Evolutionary conservation across 2,329 filamentous ascomycete species (phyloP), one percentile per base, ranked within the genome.

Genomic region (Beauveria brongniartii): DNA sequence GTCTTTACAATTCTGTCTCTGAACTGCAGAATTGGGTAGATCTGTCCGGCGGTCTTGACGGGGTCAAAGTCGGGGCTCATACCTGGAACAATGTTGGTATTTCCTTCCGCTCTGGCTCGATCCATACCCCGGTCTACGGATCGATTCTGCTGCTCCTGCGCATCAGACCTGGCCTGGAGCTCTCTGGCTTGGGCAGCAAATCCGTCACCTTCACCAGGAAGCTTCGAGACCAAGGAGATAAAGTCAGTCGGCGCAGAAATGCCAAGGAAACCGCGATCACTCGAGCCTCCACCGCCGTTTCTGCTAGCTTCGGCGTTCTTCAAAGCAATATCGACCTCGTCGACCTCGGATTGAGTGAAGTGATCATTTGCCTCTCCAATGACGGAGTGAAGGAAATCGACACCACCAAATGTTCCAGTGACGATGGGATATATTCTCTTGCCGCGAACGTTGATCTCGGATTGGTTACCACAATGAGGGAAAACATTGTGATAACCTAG

Each of bases 1-100:
- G 87, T 84, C 67, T 91, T 91, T 55, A 97, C 92, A 59, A 99
- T 92, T 69, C 89, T 94, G 78, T 99, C 94, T 63, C 93, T 85
- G 79, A 97, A 99, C 63, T 90, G 83, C 0, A 99, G 82, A 63
- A 99, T 96, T 1, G 94, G 94, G 69, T 97, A 97, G 65, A 99
- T 97, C 75, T 95, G 86, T 44, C 82, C 79, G 16, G 88, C 82
- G 0, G 87, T 88, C 73, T 91, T 87, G 67, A 90, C 83, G 0
- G 90, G 88, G 68, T 97, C 92, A 63, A 95, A 90, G 69, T 82
- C 79, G 16, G 84, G 79, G 68, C 85, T 88, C 80, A 92, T 90
- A 6, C 89, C 91, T 22, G 88, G 89, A 10, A 92, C 84, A 16
- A 84, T 75, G 64, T 85, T 86, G 26, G 68, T 69, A 65, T 81